phyloP scores from a whole-genome alignment of 2,329 filamentous ascomycete species.

The Lasiodiplodia gonubiensis region DNA sequence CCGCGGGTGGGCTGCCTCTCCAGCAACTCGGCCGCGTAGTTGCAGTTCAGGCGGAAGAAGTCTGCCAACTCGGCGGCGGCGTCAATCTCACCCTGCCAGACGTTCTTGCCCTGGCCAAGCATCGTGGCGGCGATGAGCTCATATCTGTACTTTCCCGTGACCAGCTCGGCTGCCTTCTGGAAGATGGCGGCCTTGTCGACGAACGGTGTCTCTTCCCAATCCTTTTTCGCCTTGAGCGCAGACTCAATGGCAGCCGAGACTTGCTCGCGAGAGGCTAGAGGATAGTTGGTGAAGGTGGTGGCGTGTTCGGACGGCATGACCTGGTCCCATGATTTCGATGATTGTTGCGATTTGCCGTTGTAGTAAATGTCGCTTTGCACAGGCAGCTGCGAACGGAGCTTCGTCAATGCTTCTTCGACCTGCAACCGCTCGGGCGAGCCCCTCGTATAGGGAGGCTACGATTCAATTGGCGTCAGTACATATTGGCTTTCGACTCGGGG shows the following conservation, averaged over 20 bases:
- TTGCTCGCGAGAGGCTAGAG: conserved; percentile 76
- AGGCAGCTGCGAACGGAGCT: conserved; percentile 37
- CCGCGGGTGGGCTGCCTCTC: conserved; percentile 84
- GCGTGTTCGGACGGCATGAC: conserved; percentile 59
- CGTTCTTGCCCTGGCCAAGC: conserved; percentile 96
- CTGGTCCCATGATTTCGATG: conserved; percentile 37
- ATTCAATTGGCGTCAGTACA: not conserved
- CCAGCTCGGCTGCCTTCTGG: conserved; percentile 90
- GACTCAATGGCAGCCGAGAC: conserved; percentile 81
- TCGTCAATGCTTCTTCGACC: conserved; percentile 37
- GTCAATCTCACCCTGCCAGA: conserved; percentile 98
- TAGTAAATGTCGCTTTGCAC: conserved; percentile 38
- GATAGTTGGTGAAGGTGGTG: conserved; percentile 79
- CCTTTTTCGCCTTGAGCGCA: conserved; percentile 79
- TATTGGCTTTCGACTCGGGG: not conserved
- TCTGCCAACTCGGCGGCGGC: conserved; percentile 89
- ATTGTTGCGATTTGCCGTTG: conserved; percentile 38
- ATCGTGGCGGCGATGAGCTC: conserved; percentile 96
- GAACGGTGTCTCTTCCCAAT: conserved; percentile 89
- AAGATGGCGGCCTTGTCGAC: conserved; percentile 91
- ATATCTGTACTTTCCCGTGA: conserved; percentile 91
- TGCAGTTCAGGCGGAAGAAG: conserved; percentile 91
- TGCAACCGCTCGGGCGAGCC: conserved; percentile 38
- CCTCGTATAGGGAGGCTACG: conserved; percentile 36
- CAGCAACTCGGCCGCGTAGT: conserved; percentile 91